Conservation (phyloP, 176 grass and related monocot species). For the Aegilops sharonensis region DNA sequence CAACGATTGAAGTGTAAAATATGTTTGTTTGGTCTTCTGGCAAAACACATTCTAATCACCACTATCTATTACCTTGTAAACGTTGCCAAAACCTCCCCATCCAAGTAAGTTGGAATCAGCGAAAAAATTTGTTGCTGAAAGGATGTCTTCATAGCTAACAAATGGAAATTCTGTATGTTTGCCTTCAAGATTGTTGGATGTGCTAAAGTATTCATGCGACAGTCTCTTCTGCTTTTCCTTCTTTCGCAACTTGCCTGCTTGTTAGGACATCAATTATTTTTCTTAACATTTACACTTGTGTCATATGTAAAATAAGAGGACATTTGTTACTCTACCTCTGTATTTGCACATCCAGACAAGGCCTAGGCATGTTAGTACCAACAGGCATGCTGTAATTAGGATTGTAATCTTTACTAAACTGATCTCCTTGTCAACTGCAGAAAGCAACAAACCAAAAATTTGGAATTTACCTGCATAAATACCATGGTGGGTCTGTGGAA, state of each 20-base stretch:
- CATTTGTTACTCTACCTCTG: too few relatives aligned
- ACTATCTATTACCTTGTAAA: conserved; percentile 19
- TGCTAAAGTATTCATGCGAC: not conserved
- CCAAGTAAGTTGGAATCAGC: too few relatives aligned
- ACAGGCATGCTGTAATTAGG: not conserved
- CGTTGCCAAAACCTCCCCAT: too few relatives aligned
- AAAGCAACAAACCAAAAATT: not conserved
- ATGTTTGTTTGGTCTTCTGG: not conserved
- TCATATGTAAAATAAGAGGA: too few relatives aligned
- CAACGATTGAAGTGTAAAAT: not conserved
- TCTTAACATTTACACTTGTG: not conserved
- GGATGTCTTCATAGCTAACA: too few relatives aligned
- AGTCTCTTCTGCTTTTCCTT: not conserved
- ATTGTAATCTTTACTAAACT: conserved; percentile 12
- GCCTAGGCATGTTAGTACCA: not conserved
- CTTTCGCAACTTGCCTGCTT: conserved; percentile 14
- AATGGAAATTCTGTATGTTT: not conserved
- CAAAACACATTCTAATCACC: not conserved
- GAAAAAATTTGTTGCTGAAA: too few relatives aligned
- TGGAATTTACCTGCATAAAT: not conserved
- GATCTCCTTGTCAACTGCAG: not conserved
- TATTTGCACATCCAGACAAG: not conserved
- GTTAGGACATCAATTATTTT: not conserved
- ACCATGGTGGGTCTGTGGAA: not conserved
- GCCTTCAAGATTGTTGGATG: not conserved